These are phyloP conservation scores for Malassezia japonica DNA, from an alignment of 1,284 basidiomycete species.

Conservation along the genomic window DNA sequence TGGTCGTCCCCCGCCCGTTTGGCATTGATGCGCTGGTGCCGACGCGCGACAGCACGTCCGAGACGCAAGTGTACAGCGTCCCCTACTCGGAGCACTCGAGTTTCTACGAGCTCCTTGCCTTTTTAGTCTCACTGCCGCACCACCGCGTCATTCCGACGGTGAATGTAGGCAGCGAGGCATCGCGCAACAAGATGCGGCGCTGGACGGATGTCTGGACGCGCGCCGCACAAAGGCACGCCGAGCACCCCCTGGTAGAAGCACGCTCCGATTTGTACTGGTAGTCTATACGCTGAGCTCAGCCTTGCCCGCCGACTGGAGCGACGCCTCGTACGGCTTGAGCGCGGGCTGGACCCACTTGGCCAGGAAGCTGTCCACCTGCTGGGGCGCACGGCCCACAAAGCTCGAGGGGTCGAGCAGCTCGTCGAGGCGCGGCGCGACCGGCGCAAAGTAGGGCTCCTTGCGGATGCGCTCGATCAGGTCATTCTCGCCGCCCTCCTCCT, in stretches of 20 bases:
- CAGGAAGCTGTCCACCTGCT: conserved; percentile 57
- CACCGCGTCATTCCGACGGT: conserved; percentile 13
- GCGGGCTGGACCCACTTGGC: conserved; percentile 82
- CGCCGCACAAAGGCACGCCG: conserved; percentile 24
- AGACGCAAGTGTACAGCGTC: conserved; percentile 66
- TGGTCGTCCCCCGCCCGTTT: conserved; percentile 61
- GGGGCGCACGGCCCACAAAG: conserved; percentile 36
- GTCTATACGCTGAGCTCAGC: conserved; percentile 51
- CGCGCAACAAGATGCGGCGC: conserved; percentile 35
- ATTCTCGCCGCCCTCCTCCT: conserved; percentile 87
- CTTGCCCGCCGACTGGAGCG: conserved; percentile 58
- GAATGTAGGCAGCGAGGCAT: conserved; percentile 72
- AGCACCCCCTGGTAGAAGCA: conserved; percentile 12
- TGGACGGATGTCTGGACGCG: conserved; percentile 40
- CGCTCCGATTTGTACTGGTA: conserved; percentile 26
- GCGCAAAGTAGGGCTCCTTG: conserved; percentile 59
- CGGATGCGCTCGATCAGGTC: conserved; percentile 83
- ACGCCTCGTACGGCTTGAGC: conserved; percentile 58
- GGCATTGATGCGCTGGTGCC: conserved; percentile 61
- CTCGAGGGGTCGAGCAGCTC: conserved; percentile 31
- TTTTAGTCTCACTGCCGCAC: conserved; percentile 1
- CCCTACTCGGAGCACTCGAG: conserved; percentile 88
- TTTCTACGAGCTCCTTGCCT: conserved; percentile 22
- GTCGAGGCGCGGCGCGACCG: conserved; percentile 53
- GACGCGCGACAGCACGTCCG: conserved; percentile 61